Evolutionary conservation across 2,329 filamentous ascomycete genomes (phyloP).

Genomic region (Xylariaceae sp.): DNA sequence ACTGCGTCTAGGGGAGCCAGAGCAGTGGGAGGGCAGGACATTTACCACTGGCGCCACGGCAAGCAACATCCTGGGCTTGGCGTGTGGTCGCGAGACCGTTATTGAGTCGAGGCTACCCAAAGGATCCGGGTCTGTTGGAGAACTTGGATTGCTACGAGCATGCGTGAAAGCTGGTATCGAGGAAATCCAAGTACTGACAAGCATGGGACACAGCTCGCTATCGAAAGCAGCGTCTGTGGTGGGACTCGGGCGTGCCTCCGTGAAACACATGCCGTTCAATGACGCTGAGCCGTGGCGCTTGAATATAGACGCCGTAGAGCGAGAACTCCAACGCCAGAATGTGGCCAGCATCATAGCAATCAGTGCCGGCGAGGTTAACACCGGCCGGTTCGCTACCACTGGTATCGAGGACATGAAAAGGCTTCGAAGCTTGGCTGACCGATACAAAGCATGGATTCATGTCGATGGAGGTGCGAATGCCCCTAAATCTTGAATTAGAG

Average conservation of each 20-base stretch:
- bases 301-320: slow-evolving; percentile 62
- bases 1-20: slow-evolving; percentile 57
- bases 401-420: slow-evolving; percentile 54
- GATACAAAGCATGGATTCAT: slow-evolving; percentile 79
- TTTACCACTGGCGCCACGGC: slow-evolving; percentile 64
- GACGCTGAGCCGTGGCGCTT: slow-evolving; percentile 62
- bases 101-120: slow-evolving; percentile 39
- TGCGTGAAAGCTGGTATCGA: slow-evolving; percentile 60
- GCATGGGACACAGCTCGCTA: slow-evolving; percentile 77
- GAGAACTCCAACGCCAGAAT: slow-evolving; percentile 48
- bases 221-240: slow-evolving; percentile 78
- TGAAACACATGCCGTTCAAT: slow-evolving; percentile 56
- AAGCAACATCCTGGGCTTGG: slow-evolving; percentile 76
- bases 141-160: slow-evolving; percentile 65
- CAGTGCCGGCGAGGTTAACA: slow-evolving; percentile 89
- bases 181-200: slow-evolving; percentile 73
- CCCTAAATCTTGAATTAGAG: neutral
- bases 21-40: slow-evolving; percentile 52
- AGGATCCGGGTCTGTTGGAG: slow-evolving; percentile 51
- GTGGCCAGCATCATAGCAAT: slow-evolving; percentile 71
- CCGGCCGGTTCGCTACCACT: slow-evolving; percentile 69
- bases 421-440: slow-evolving; percentile 66
- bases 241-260: slow-evolving; percentile 67
- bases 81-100: slow-evolving; percentile 60
- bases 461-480: slow-evolving; percentile 64